These are phyloP conservation scores for Botryobasidium botryosum DNA, from an alignment of 768 basidiomycete genomes.

Conservation along the genomic window DNA sequence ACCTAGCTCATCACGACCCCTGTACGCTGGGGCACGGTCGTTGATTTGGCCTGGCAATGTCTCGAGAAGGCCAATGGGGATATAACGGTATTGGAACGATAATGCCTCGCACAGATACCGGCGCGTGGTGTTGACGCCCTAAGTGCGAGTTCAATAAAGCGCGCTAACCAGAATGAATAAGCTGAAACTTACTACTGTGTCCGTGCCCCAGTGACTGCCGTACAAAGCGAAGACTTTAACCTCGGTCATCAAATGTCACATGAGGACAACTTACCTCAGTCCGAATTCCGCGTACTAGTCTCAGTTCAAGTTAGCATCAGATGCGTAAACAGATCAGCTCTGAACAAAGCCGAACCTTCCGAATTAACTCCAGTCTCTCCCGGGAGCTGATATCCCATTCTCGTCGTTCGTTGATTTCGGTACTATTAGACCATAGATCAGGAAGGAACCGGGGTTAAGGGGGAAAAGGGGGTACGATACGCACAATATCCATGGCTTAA, in stretches of 20 bases:
- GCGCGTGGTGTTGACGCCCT: constrained; percentile 76
- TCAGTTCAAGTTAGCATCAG: background rate
- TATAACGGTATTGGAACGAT: constrained; percentile 91
- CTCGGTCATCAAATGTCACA: constrained; percentile 1
- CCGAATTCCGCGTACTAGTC: constrained; percentile 73
- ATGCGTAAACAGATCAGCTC: too few species aligned
- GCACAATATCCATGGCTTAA: constrained; percentile 39
- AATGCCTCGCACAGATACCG: constrained; percentile 90
- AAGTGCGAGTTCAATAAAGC: background rate
- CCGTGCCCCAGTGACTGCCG: constrained; percentile 62
- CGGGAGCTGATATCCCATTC: constrained; percentile 88
- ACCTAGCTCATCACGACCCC: constrained; percentile 81
- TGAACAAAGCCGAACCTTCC: constrained; percentile 34
- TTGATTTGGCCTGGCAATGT: constrained; percentile 65
- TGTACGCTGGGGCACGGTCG: constrained; percentile 77
- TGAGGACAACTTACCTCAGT: constrained; percentile 34
- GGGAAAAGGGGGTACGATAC: background rate
- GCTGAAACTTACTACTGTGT: constrained; percentile 33
- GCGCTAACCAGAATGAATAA: constrained; percentile 14
- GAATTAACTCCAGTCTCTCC: constrained; percentile 64
- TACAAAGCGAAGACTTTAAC: background rate
- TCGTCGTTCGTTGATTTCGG: constrained; percentile 78
- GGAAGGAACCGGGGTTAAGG: background rate
- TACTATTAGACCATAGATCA: constrained; percentile 66
- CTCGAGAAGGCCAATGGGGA: constrained; percentile 88